A percentile compares a stretch with the other conserved stretches of the same genome.
Conservation (phyloP, 1,284 basidiomycete genomes). For the Leccinum subspadiceum region DNA sequence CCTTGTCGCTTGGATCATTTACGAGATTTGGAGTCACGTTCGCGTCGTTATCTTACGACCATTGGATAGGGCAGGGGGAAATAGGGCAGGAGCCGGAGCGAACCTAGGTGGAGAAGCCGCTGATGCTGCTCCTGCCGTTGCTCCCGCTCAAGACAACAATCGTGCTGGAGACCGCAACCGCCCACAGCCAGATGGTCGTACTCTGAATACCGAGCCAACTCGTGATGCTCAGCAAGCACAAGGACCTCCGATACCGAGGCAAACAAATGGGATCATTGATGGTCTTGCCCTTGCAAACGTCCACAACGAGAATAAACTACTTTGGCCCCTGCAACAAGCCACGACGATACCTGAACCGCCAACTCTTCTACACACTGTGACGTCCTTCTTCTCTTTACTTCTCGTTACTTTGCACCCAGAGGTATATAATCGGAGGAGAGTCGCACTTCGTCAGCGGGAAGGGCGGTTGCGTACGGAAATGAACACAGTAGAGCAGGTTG, state of each 20-base stretch:
- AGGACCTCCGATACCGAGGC: conserved; percentile 28
- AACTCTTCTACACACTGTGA: conserved; percentile 46
- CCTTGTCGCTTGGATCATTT: conserved; percentile 68
- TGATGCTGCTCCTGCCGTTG: conserved; percentile 18
- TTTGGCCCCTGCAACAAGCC: conserved; percentile 41
- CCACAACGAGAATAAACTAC: conserved; percentile 49
- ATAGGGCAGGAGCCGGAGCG: conserved; percentile 17
- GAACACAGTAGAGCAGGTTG: conserved; percentile 43
- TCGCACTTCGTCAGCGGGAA: conserved; percentile 59
- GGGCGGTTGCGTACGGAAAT: conserved; percentile 67
- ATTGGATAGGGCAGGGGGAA: conserved; percentile 28
- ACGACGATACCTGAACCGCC: conserved; percentile 38
- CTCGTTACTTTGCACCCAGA: conserved; percentile 69
- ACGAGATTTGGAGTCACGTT: conserved; percentile 76
- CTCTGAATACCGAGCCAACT: conserved; percentile 16
- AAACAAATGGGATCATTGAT: conserved; percentile 44
- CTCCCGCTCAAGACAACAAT: conserved; percentile 18
- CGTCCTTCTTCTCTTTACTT: conserved; percentile 57
- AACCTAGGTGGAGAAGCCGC: conserved; percentile 21
- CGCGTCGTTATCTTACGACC: conserved; percentile 50
- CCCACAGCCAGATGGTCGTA: conserved; percentile 14
- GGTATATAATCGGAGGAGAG: conserved; percentile 69
- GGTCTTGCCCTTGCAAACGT: conserved; percentile 58
- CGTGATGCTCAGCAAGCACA: conserved; percentile 24
- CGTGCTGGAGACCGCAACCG: conserved; percentile 17